Conservation (phyloP, 78 protist species). For the Anaeramoeba flamelloides region DNA sequence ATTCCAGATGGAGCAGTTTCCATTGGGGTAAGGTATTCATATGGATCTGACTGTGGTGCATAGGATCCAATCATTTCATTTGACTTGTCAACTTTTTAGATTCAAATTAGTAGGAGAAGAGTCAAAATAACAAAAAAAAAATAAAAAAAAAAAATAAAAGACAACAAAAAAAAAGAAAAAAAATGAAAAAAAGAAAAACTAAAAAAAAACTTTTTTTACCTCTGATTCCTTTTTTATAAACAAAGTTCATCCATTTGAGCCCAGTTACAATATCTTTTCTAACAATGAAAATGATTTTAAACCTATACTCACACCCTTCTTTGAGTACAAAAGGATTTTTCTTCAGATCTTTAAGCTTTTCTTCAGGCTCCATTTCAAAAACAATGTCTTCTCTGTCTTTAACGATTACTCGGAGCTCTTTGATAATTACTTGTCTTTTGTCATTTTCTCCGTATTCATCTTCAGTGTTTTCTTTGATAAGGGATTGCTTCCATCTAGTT, state of each 20-base stretch:
- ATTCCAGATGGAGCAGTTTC: constrained; percentile 57
- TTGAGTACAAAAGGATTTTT: constrained; percentile 33
- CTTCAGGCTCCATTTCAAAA: constrained; percentile 22
- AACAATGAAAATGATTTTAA: constrained; percentile 39
- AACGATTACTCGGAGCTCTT: constrained; percentile 30
- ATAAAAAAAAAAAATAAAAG: no score
- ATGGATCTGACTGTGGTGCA: constrained; percentile 36
- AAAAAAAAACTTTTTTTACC: not conserved
- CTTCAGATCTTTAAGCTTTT: constrained; percentile 27
- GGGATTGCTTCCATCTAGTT: constrained; percentile 35
- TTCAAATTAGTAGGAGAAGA: no score
- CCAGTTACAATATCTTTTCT: constrained; percentile 57
- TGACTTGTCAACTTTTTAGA: constrained; percentile 32
- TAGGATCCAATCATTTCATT: constrained; percentile 49
- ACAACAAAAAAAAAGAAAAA: not conserved
- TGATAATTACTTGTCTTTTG: constrained; percentile 35
- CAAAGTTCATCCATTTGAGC: constrained; percentile 39
- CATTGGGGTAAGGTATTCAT: not conserved
- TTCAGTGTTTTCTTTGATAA: no score
- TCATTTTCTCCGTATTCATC: no score
- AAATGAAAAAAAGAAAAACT: not conserved
- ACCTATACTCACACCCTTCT: constrained; percentile 38
- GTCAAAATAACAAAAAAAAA: no score
- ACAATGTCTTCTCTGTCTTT: constrained; percentile 35
- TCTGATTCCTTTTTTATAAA: constrained; percentile 36